These are phyloP conservation scores for Conticribra guillardii DNA, from an alignment of 108 stramenopile genomes.

Conservation along the genomic window DNA sequence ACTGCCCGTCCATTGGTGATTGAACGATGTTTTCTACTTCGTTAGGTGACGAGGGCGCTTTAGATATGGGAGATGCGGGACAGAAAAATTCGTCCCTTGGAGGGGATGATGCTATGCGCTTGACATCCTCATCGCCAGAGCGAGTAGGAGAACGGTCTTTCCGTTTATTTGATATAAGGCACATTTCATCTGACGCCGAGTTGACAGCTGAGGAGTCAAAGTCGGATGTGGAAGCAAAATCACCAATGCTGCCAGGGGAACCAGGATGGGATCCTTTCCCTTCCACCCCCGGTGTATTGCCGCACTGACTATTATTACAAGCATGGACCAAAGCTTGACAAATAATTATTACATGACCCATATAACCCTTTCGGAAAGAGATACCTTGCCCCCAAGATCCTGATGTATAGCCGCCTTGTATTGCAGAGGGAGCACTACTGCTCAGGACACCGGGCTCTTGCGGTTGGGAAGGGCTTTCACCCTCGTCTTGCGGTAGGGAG, in stretches of 20 bases:
- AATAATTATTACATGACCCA: slow-evolving; percentile 96
- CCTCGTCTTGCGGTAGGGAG: too few relatives aligned
- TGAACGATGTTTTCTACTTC: slow-evolving; percentile 17
- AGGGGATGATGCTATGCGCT: slow-evolving; percentile 2
- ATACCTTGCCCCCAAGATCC: not conserved
- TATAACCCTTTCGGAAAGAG: slow-evolving; percentile 82
- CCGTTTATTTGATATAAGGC: slow-evolving; percentile 13
- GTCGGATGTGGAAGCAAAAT: not conserved
- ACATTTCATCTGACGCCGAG: slow-evolving; percentile 6
- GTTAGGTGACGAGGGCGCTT: slow-evolving; percentile 8
- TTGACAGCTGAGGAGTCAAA: slow-evolving; percentile 8
- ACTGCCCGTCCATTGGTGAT: slow-evolving; percentile 9
- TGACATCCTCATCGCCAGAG: slow-evolving; percentile 1
- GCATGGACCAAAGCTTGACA: slow-evolving; percentile 92
- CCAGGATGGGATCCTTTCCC: not conserved
- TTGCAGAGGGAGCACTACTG: not conserved
- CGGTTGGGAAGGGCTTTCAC: too few relatives aligned
- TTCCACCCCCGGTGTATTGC: not conserved
- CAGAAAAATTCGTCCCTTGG: not conserved
- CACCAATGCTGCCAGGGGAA: not conserved
- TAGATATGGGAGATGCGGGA: slow-evolving; percentile 15
- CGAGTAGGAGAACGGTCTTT: slow-evolving; percentile 19
- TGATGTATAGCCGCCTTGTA: not conserved
- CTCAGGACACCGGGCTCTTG: not conserved
- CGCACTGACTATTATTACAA: slow-evolving; percentile 33